A percentile compares a stretch with the other conserved stretches of the same genome.
Evolutionary conservation across 2,329 filamentous ascomycete genomes (phyloP).

Genomic region (Aspergillus proliferans): DNA sequence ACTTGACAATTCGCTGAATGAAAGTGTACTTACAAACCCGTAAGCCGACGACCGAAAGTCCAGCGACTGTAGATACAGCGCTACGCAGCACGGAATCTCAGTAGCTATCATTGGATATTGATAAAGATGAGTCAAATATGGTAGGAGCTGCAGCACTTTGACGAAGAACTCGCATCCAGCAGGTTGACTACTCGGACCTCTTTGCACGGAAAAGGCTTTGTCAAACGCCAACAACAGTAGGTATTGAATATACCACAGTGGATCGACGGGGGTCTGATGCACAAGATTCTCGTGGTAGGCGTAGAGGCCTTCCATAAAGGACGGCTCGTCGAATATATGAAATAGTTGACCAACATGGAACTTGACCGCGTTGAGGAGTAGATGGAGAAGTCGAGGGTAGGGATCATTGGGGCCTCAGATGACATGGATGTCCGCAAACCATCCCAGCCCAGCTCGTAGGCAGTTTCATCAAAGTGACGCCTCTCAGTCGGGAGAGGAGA

Average conservation of each 20-base stretch:
- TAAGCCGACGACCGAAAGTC: constrained; percentile 45
- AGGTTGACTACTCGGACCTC: constrained; percentile 32
- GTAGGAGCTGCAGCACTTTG: constrained; percentile 41
- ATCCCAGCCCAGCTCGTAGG: constrained; percentile 50
- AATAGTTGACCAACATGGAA: constrained; percentile 50
- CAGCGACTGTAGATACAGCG: constrained; percentile 49
- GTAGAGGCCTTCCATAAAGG: constrained; percentile 43
- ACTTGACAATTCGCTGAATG: neutral
- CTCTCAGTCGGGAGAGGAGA: constrained; percentile 38
- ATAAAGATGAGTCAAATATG: constrained; percentile 36
- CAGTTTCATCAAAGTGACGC: constrained; percentile 46
- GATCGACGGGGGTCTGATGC: constrained; percentile 17
- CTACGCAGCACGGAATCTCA: constrained; percentile 48
- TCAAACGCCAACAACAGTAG: constrained; percentile 51
- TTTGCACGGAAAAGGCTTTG: constrained; percentile 46
- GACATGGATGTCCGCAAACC: constrained; percentile 28
- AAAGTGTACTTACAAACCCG: constrained; percentile 33
- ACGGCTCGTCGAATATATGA: constrained; percentile 49
- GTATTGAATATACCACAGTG: constrained; percentile 50
- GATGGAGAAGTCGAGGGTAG: constrained; percentile 44
- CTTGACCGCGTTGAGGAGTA: constrained; percentile 51
- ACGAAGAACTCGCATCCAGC: constrained; percentile 45
- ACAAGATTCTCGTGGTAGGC: constrained; percentile 36
- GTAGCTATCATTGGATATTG: constrained; percentile 42
- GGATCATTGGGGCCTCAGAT: constrained; percentile 33